Percentiles rank a stretch among this genome's conserved stretches.
Conservation (phyloP, 441 rosid species). For the Populus hybrid region DNA sequence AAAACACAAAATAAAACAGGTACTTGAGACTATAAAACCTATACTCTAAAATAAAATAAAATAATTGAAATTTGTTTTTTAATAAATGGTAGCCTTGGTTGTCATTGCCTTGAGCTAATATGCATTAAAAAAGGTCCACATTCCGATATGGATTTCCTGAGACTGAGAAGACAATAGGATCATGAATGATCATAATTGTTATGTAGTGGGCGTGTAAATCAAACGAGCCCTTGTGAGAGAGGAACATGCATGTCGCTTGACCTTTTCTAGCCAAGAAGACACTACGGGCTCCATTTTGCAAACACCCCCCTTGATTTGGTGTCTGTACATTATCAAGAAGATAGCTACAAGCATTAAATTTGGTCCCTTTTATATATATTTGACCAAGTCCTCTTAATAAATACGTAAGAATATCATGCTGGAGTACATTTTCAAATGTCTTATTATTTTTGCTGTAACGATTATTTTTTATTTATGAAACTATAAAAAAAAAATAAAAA, state of each 20-base stretch:
- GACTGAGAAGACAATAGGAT: neutral
- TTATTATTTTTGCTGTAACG: too few species aligned
- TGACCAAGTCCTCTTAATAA: slow-evolving; percentile 4
- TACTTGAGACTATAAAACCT: too few species aligned
- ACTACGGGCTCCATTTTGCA: neutral
- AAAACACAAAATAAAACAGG: too few species aligned
- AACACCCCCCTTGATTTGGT: neutral
- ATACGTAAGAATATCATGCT: neutral
- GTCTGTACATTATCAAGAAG: neutral
- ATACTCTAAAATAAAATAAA: too few species aligned
- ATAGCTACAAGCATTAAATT: neutral
- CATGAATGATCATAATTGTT: too few species aligned
- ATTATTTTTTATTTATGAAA: too few species aligned
- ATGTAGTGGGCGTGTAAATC: neutral
- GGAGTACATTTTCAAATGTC: neutral
- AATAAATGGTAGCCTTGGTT: too few species aligned
- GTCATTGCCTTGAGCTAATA: too few species aligned
- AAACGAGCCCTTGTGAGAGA: neutral
- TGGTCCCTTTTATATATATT: slow-evolving; percentile 5
- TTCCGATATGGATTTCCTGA: too few species aligned
- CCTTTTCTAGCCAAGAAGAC: neutral
- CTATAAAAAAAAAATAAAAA: too few species aligned
- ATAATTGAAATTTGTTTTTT: too few species aligned
- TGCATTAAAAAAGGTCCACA: too few species aligned
- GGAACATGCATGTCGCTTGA: neutral